A percentile compares a stretch with the other conserved stretches of the same genome.
Conservation (phyloP, 495 filamentous ascomycete genomes). For the Hyaloscypha hepaticicola region DNA sequence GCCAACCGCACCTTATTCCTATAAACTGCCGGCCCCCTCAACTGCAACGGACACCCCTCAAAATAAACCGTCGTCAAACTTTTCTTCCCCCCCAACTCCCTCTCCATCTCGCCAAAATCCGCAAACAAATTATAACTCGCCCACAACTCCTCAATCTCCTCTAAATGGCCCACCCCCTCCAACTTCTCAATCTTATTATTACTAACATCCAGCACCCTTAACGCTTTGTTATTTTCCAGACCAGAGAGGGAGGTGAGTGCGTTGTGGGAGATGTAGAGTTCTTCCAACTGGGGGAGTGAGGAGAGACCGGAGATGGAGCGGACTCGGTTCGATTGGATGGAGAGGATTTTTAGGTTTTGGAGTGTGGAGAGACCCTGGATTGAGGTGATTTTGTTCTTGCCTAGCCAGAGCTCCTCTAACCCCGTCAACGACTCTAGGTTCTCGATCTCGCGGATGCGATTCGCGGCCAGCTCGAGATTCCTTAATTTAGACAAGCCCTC, state of each 20-base stretch:
- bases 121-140: slow-evolving; percentile 82
- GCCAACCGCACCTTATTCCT: slow-evolving; percentile 89
- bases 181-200: slow-evolving; percentile 83
- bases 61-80: slow-evolving; percentile 92
- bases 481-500: slow-evolving; percentile 69
- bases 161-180: slow-evolving; percentile 64
- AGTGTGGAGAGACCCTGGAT: slow-evolving; percentile 71
- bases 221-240: slow-evolving; percentile 64
- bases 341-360: slow-evolving; percentile 80
- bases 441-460: slow-evolving; percentile 85
- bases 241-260: slow-evolving; percentile 75
- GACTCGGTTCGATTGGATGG: slow-evolving; percentile 96
- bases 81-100: slow-evolving; percentile 72
- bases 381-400: slow-evolving; percentile 95
- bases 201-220: slow-evolving; percentile 84
- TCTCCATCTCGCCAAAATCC: slow-evolving; percentile 82
- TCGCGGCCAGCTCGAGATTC: slow-evolving; percentile 89
- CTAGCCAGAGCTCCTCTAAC: slow-evolving; percentile 90
- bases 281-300: slow-evolving; percentile 75
- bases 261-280: slow-evolving; percentile 98
- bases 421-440: slow-evolving; percentile 74
- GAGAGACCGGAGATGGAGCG: slow-evolving; percentile 73
- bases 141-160: slow-evolving; percentile 86
- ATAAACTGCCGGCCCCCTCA: slow-evolving; percentile 71
- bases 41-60: slow-evolving; percentile 91